Conservation (phyloP, 1,284 basidiomycete species). For the Serendipita sp. region DNA sequence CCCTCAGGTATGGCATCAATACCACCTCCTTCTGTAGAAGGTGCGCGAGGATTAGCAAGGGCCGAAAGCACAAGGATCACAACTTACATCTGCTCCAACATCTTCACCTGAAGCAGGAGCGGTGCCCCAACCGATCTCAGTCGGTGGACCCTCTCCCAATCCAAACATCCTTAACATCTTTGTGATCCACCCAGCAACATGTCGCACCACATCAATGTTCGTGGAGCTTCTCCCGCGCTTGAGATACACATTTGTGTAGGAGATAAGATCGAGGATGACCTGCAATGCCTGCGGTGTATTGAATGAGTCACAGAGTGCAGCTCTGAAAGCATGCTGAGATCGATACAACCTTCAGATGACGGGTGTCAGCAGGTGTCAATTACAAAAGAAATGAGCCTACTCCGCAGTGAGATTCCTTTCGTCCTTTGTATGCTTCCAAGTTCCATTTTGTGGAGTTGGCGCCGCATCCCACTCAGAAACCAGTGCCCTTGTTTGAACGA, state of each 20-base stretch:
- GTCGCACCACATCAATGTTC: slow-evolving; percentile 48
- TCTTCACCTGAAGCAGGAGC: slow-evolving; percentile 28
- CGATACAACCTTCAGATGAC: slow-evolving; percentile 35
- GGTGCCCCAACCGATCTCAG: slow-evolving; percentile 31
- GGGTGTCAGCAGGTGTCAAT: slow-evolving; percentile 13
- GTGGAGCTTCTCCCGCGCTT: slow-evolving; percentile 18
- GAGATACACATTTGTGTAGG: slow-evolving; percentile 84
- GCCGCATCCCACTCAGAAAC: slow-evolving; percentile 24
- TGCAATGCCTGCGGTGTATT: slow-evolving; percentile 82
- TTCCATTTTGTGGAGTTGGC: neutral
- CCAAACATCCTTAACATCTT: slow-evolving; percentile 92
- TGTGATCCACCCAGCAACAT: slow-evolving; percentile 73
- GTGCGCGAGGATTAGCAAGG: slow-evolving; percentile 4
- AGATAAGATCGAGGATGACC: slow-evolving; percentile 69
- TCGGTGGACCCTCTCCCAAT: slow-evolving; percentile 57
- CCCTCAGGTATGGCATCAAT: slow-evolving; percentile 80
- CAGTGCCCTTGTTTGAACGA: slow-evolving; percentile 75
- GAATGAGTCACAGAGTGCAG: slow-evolving; percentile 94
- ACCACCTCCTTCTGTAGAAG: slow-evolving; percentile 57
- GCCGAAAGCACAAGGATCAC: slow-evolving; percentile 10
- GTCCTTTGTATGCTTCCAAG: slow-evolving; percentile 32
- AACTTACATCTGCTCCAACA: slow-evolving; percentile 41
- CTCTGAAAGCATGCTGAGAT: slow-evolving; percentile 69
- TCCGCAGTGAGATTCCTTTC: slow-evolving; percentile 52
- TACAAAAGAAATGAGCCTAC: slow-evolving; percentile 27